These are phyloP conservation scores for Suillus spraguei DNA, from an alignment of 768 basidiomycete genomes.

Conservation along the genomic window DNA sequence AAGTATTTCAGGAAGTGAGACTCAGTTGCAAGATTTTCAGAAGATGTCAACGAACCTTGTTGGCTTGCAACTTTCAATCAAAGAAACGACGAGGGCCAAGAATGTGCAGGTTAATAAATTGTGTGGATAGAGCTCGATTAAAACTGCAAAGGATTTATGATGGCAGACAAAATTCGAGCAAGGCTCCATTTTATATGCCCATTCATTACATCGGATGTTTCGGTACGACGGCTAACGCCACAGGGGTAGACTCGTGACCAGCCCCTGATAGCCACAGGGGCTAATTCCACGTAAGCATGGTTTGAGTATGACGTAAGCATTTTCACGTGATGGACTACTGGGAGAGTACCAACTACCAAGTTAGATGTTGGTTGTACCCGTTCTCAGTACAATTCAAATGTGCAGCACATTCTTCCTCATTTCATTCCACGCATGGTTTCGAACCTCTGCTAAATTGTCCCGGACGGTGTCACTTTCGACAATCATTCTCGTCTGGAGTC, in stretches of 20 bases:
- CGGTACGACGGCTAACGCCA: too few relatives aligned
- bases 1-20: not conserved
- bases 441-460: slow-evolving; percentile 2
- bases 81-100: not conserved
- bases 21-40: not conserved
- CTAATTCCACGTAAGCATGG: not conserved
- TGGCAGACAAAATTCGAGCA: not conserved
- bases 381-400: too few relatives aligned
- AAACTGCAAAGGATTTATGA: not conserved
- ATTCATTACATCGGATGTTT: not conserved
- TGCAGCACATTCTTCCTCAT: slow-evolving; percentile 18
- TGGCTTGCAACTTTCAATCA: not conserved
- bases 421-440: slow-evolving; percentile 9
- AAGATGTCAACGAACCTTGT: not conserved
- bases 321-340: too few relatives aligned
- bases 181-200: not conserved
- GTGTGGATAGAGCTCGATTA: not conserved
- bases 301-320: not conserved
- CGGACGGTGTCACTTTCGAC: slow-evolving; percentile 12
- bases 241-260: too few relatives aligned
- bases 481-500: slow-evolving; percentile 15
- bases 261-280: too few relatives aligned
- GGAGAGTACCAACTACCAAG: too few relatives aligned
- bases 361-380: too few relatives aligned
- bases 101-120: not conserved